phyloP scores from a whole-genome alignment of 305 asterid genomes.

The Andrographis paniculata region DNA sequence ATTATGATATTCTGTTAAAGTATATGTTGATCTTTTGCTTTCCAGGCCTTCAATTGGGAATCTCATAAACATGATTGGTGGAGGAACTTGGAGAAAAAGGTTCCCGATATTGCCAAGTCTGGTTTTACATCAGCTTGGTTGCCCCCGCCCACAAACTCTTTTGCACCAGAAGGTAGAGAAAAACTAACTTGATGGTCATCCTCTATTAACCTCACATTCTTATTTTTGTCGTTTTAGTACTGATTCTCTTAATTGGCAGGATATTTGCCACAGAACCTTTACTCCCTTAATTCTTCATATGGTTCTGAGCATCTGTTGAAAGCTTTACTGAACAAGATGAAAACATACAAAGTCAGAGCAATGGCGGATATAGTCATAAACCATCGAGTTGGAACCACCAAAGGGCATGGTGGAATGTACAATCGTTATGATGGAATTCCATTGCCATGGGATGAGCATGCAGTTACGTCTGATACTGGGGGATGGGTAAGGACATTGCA shows the following conservation, averaged over 20 bases:
- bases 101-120: slow-evolving; percentile 84
- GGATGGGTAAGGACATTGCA: slow-evolving; percentile 52
- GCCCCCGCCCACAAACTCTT: slow-evolving; percentile 81
- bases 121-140: slow-evolving; percentile 97
- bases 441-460: slow-evolving; percentile 79
- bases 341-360: slow-evolving; percentile 65
- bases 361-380: slow-evolving; percentile 98
- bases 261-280: slow-evolving; percentile 90
- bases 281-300: slow-evolving; percentile 75
- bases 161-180: slow-evolving; percentile 69
- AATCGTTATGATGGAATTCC: slow-evolving; percentile 97
- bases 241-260: slow-evolving; percentile 34
- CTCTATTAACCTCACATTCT: slow-evolving; percentile 10
- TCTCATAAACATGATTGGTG: slow-evolving; percentile 94
- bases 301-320: slow-evolving; percentile 75
- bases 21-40: slow-evolving; percentile 22
- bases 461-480: slow-evolving; percentile 88
- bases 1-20: slow-evolving; percentile 8
- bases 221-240: background rate
- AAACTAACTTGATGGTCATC: slow-evolving; percentile 8
- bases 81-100: slow-evolving; percentile 66
- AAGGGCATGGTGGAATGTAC: slow-evolving; percentile 82
- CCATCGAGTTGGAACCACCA: slow-evolving; percentile 86
- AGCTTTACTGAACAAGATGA: slow-evolving; percentile 81
- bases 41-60: slow-evolving; percentile 95